phyloP scores from a whole-genome alignment of 2,329 filamentous ascomycete genomes.

The Colletotrichum sp. region DNA sequence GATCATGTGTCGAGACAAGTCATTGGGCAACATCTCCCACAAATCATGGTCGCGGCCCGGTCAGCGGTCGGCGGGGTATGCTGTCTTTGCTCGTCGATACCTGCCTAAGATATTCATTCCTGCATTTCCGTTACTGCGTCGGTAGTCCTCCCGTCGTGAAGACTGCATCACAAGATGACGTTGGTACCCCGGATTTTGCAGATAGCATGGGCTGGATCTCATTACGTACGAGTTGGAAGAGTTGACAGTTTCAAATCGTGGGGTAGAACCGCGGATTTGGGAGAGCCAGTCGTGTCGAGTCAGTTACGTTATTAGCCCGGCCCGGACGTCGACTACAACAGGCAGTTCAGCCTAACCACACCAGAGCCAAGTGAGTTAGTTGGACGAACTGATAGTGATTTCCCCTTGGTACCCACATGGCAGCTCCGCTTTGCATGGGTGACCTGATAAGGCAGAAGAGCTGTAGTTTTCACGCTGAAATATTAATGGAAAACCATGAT shows the following conservation, averaged over 20 bases:
- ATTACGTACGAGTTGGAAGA: neutral
- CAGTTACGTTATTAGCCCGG: neutral
- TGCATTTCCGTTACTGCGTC: neutral
- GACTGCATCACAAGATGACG: neutral
- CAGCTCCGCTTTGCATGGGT: neutral
- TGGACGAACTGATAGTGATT: neutral
- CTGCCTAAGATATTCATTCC: neutral
- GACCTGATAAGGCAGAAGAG: neutral
- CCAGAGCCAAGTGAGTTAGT: neutral
- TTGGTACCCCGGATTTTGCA: neutral
- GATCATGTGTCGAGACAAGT: neutral
- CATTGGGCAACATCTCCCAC: neutral
- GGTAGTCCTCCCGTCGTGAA: neutral
- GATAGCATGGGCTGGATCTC: neutral
- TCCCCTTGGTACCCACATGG: neutral
- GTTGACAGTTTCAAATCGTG: neutral
- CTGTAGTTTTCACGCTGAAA: neutral
- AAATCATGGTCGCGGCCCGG: neutral
- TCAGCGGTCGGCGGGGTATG: neutral
- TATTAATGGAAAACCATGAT: neutral
- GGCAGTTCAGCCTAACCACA: neutral
- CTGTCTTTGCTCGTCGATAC: neutral
- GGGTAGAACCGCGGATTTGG: neutral
- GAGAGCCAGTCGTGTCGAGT: neutral
- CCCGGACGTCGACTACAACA: neutral